Evolutionary conservation across 768 basidiomycete species (phyloP).

Genomic region (Pseudohyphozyma bogoriensis): DNA sequence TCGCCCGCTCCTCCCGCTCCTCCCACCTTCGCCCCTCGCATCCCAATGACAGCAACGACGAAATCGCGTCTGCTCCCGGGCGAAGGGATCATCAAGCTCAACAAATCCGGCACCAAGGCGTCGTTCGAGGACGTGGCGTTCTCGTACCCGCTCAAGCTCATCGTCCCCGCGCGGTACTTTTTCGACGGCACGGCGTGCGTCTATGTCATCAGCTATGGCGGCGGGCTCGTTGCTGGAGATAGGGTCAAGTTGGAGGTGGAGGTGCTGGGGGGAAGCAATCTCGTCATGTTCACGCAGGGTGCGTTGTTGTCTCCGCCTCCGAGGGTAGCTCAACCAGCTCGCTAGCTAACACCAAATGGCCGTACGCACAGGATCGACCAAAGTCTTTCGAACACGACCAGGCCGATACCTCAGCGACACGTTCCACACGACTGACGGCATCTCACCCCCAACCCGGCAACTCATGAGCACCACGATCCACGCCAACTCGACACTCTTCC

Average conservation of each 20-base stretch:
- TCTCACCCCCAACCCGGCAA: constrained; percentile 48
- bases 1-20: background rate
- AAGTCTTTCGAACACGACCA: constrained; percentile 75
- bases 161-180: constrained; percentile 13
- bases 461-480: constrained; percentile 52
- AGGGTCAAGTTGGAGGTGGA: constrained; percentile 53
- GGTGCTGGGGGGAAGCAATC: constrained; percentile 49
- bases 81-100: constrained; percentile 2
- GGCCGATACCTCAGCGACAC: constrained; percentile 44
- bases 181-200: constrained; percentile 1
- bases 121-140: constrained; percentile 16
- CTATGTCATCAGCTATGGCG: constrained; percentile 79
- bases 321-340: background rate
- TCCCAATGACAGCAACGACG: background rate
- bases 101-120: background rate
- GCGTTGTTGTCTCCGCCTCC: constrained; percentile 21
- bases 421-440: background rate
- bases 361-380: constrained; percentile 62
- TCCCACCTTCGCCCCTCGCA: background rate
- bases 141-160: constrained; percentile 30
- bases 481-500: constrained; percentile 52
- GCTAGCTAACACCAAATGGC: background rate
- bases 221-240: constrained; percentile 84
- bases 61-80: background rate
- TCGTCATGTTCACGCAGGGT: constrained; percentile 76